Percentiles rank a stretch among this genome's conserved stretches.
These are phyloP conservation scores for Boletellus sp. DNA, from an alignment of 768 basidiomycete species.

Conservation along the genomic window DNA sequence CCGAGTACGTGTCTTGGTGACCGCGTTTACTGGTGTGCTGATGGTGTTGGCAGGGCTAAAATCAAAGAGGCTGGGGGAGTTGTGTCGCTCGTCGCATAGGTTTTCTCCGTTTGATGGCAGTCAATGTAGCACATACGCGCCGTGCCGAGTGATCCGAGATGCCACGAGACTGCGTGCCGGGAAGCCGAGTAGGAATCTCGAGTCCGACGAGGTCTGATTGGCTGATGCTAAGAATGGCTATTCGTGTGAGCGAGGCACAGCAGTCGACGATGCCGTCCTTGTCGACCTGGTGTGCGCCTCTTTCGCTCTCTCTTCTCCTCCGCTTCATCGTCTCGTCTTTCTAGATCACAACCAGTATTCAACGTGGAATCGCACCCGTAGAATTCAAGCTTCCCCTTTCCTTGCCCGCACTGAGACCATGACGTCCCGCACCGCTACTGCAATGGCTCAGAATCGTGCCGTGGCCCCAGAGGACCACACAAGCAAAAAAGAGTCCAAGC, in stretches of 20 bases:
- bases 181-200: conserved; percentile 3
- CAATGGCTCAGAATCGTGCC: conserved; percentile 43
- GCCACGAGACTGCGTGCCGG: conserved; percentile 1
- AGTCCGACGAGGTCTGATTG: not conserved
- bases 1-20: conserved; percentile 53
- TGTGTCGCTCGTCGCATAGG: conserved; percentile 85
- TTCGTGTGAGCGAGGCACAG: not conserved
- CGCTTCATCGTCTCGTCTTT: conserved; percentile 4
- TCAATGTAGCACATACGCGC: not conserved
- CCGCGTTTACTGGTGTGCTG: conserved; percentile 19
- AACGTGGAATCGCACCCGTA: conserved; percentile 55
- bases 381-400: conserved; percentile 49
- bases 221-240: not conserved
- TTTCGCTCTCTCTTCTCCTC: not conserved
- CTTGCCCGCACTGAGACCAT: conserved; percentile 49
- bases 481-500: conserved; percentile 55
- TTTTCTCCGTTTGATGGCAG: conserved; percentile 21
- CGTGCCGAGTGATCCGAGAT: not conserved
- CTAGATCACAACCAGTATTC: conserved; percentile 50
- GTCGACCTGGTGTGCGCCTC: conserved; percentile 38
- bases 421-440: conserved; percentile 44
- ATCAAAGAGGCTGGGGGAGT: conserved; percentile 95
- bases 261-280: conserved; percentile 28
- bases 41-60: conserved; percentile 46
- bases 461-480: conserved; percentile 15